These are phyloP conservation scores for Malassezia dermatis DNA, from an alignment of 1,284 basidiomycete species.

Conservation along the genomic window DNA sequence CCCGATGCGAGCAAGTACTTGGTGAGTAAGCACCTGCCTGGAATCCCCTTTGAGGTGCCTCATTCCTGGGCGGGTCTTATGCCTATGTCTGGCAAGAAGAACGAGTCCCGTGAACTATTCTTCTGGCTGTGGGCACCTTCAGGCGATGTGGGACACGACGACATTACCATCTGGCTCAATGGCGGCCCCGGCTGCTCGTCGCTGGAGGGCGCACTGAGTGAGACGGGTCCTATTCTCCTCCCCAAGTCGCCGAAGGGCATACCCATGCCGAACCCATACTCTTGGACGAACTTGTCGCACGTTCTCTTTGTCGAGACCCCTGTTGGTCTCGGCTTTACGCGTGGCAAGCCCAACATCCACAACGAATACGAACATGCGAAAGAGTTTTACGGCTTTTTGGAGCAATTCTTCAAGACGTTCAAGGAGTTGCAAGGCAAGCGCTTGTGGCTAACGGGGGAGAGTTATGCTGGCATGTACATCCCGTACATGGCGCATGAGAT, in stretches of 20 bases:
- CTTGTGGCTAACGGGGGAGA: conserved; percentile 49
- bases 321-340: conserved; percentile 68
- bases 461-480: conserved; percentile 97
- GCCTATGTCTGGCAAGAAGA: conserved; percentile 20
- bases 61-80: conserved; percentile 33
- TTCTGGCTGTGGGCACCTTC: conserved; percentile 78
- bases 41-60: conserved; percentile 25
- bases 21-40: conserved; percentile 20
- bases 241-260: conserved; percentile 52
- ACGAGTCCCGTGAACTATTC: conserved; percentile 55
- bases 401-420: conserved; percentile 31
- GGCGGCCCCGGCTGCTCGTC: conserved; percentile 64
- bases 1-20: neutral
- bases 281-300: conserved; percentile 66
- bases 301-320: conserved; percentile 73
- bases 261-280: conserved; percentile 56
- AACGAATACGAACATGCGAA: conserved; percentile 45
- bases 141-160: conserved; percentile 60
- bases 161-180: conserved; percentile 57
- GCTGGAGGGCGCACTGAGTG: conserved; percentile 65
- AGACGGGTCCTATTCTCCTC: conserved; percentile 67
- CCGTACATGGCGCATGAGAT: conserved; percentile 61
- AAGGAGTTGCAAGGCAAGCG: conserved; percentile 23
- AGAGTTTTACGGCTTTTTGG: conserved; percentile 45
- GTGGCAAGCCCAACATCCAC: conserved; percentile 59